Conservation (phyloP, 306 rosid genomes). For the Sesbania bispinosa region DNA sequence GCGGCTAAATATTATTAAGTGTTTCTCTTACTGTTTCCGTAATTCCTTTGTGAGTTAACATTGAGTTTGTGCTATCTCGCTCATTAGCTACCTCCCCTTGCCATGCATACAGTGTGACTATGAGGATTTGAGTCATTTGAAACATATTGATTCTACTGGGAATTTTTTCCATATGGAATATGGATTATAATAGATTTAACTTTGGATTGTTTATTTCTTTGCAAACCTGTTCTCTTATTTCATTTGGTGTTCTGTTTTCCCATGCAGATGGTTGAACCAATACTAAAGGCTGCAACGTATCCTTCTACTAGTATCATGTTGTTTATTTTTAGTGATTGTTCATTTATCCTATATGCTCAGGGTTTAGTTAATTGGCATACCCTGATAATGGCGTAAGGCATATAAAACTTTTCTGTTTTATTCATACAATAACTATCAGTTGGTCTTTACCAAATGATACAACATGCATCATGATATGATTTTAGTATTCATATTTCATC, state of each 20-base stretch:
- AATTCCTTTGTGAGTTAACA: not conserved
- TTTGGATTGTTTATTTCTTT: not conserved
- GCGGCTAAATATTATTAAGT: conserved; percentile 5
- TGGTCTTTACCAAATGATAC: conserved; percentile 7
- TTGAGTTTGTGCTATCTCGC: not conserved
- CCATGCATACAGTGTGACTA: not conserved
- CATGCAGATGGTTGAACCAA: conserved; percentile 90
- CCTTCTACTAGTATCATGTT: conserved; percentile 35
- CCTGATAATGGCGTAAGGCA: not conserved
- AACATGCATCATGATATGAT: not conserved
- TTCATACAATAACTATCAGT: not conserved
- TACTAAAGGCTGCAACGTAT: conserved; percentile 87
- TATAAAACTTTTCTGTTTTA: not conserved
- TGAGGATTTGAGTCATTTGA: not conserved
- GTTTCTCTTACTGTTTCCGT: not conserved
- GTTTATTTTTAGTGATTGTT: not conserved
- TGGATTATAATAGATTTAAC: not conserved
- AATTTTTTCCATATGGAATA: not conserved
- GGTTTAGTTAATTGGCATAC: not conserved
- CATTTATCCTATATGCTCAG: not conserved
- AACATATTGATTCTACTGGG: not conserved
- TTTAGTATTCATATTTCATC: not conserved
- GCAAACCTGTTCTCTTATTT: not conserved
- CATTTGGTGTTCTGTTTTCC: conserved; percentile 9
- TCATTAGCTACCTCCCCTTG: conserved; percentile 7